phyloP scores from a whole-genome alignment of 2,329 filamentous ascomycete species.

The Chrysosporium keratinophilum region DNA sequence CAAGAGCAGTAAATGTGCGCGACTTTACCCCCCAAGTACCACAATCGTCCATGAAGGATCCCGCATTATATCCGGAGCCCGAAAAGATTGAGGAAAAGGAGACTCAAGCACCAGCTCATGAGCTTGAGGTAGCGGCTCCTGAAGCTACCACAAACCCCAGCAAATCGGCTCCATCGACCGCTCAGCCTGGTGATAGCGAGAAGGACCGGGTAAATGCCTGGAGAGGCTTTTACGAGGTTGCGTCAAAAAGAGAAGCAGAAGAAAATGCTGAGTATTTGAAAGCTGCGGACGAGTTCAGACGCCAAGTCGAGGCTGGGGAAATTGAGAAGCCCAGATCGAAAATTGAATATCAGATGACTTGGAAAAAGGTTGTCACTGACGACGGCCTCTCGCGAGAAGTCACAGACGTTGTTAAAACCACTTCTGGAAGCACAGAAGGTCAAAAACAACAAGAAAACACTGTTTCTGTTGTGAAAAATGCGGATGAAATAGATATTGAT shows the following conservation, averaged over 20 bases:
- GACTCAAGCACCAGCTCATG: neutral
- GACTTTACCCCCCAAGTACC: neutral
- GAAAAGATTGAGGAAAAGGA: neutral
- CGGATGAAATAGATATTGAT: slow-evolving; percentile 37
- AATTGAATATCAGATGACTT: slow-evolving; percentile 28
- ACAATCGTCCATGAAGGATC: neutral
- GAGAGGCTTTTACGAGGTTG: slow-evolving; percentile 30
- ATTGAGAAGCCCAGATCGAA: slow-evolving; percentile 15
- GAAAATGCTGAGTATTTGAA: slow-evolving; percentile 25
- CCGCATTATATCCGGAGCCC: neutral
- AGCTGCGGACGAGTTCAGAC: slow-evolving; percentile 19
- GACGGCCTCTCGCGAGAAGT: slow-evolving; percentile 21
- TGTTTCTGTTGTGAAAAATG: slow-evolving; percentile 20
- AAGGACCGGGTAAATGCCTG: slow-evolving; percentile 26
- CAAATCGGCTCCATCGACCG: neutral
- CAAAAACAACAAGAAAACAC: slow-evolving; percentile 47
- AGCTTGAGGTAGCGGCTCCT: neutral
- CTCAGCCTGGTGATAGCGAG: neutral
- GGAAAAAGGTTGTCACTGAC: slow-evolving; percentile 29
- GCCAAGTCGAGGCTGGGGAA: slow-evolving; percentile 9
- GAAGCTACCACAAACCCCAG: neutral
- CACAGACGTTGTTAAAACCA: slow-evolving; percentile 19
- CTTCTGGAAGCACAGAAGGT: slow-evolving; percentile 8
- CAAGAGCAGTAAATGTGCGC: neutral
- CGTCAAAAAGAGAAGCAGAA: slow-evolving; percentile 26